phyloP scores from a whole-genome alignment of 768 basidiomycete species.

The Lanmaoa rubissima region DNA sequence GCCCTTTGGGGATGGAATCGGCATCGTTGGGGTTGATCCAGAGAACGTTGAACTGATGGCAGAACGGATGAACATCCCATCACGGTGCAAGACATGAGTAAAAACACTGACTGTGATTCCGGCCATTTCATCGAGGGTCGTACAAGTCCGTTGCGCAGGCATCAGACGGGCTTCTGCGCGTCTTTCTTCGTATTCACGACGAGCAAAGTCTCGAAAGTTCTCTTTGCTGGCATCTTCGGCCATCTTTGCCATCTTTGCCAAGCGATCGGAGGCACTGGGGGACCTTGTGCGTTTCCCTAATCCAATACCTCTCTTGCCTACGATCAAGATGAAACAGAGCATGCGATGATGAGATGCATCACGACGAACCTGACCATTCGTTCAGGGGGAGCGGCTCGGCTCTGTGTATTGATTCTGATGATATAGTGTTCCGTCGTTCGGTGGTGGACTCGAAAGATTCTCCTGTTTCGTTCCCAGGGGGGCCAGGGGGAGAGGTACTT shows the following conservation, averaged over 20 bases:
- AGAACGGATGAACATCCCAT: slow-evolving; percentile 7
- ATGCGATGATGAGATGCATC: background rate
- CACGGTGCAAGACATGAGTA: background rate
- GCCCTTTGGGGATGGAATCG: slow-evolving; percentile 63
- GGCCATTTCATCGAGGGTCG: slow-evolving; percentile 69
- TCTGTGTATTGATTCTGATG: slow-evolving; percentile 39
- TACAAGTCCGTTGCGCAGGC: slow-evolving; percentile 73
- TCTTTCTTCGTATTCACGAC: slow-evolving; percentile 72
- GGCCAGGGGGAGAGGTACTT: background rate
- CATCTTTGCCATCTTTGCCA: slow-evolving; percentile 70
- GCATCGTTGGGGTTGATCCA: slow-evolving; percentile 70
- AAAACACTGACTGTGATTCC: slow-evolving; percentile 47
- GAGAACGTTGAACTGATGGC: slow-evolving; percentile 70
- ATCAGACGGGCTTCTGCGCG: slow-evolving; percentile 69
- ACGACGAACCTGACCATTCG: slow-evolving; percentile 75
- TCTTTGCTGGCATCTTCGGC: slow-evolving; percentile 51
- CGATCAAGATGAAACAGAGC: slow-evolving; percentile 7
- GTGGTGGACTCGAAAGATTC: slow-evolving; percentile 3
- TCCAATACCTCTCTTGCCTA: slow-evolving; percentile 81
- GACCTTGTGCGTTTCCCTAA: slow-evolving; percentile 65
- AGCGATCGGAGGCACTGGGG: slow-evolving; percentile 58
- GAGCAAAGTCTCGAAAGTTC: slow-evolving; percentile 67
- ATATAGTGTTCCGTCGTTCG: background rate
- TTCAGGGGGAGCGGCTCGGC: slow-evolving; percentile 70
- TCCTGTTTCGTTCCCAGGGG: background rate